Evolutionary conservation across 305 asterid genomes (phyloP).

Genomic region (Withania somnifera): DNA sequence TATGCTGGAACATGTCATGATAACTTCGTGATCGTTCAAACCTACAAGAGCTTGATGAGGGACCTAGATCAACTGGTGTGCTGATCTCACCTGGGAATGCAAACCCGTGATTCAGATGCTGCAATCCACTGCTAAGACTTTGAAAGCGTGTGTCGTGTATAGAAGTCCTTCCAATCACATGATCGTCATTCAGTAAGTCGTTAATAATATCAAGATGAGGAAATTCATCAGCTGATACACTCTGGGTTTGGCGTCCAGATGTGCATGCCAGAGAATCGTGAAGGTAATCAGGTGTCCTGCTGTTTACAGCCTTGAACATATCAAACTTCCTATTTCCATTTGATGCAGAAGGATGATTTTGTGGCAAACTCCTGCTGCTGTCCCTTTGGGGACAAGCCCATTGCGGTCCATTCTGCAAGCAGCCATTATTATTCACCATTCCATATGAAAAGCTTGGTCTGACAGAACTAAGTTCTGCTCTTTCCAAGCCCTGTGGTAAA

Average conservation of each 20-base stretch:
- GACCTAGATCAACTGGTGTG: constrained; percentile 26
- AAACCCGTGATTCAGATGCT: constrained; percentile 45
- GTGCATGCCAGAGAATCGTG: constrained; percentile 38
- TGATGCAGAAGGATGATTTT: constrained; percentile 25
- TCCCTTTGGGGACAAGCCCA: constrained; percentile 57
- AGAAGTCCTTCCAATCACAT: constrained; percentile 32
- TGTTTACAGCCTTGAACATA: constrained; percentile 25
- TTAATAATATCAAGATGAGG: constrained; percentile 93
- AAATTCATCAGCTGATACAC: constrained; percentile 53
- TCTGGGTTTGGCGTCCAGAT: constrained; percentile 50
- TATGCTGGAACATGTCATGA: constrained; percentile 35
- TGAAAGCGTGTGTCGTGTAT: constrained; percentile 23
- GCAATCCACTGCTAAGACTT: constrained; percentile 37
- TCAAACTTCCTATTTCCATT: constrained; percentile 37
- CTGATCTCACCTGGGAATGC: constrained; percentile 53
- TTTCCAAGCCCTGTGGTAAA: constrained; percentile 34
- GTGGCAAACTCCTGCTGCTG: constrained; percentile 16
- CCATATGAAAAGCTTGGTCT: constrained; percentile 54
- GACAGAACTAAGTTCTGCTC: constrained; percentile 35
- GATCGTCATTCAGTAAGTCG: constrained; percentile 84
- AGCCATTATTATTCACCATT: constrained; percentile 46
- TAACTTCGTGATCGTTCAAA: constrained; percentile 51
- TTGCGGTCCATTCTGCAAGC: constrained; percentile 34
- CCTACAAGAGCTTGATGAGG: constrained; percentile 43
- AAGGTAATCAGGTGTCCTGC: constrained; percentile 42